These are phyloP conservation scores for Penicillium sp. DNA, from an alignment of 2,329 filamentous ascomycete species.

Conservation along the genomic window DNA sequence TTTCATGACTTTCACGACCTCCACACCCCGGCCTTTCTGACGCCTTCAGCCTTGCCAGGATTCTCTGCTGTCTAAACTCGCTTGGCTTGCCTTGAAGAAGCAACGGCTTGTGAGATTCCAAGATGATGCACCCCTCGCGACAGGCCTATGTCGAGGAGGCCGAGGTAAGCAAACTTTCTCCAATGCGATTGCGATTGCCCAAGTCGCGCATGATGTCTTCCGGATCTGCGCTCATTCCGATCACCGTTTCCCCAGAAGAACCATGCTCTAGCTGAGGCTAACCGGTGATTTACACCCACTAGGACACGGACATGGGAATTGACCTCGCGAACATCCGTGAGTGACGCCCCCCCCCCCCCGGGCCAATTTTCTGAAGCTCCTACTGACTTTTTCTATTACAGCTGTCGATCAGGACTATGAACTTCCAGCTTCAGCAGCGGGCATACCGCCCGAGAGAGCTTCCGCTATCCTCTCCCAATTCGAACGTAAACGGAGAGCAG, in stretches of 20 bases:
- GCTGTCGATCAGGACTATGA: constrained; percentile 81
- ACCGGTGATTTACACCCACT: no score
- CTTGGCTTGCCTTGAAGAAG: constrained; percentile 5
- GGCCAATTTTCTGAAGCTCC: neutral
- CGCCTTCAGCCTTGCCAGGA: neutral
- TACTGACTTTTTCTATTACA: constrained; percentile 28
- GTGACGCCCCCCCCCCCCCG: constrained; percentile 38
- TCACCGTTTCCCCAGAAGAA: no score
- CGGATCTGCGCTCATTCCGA: no score
- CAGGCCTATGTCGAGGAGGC: constrained; percentile 91
- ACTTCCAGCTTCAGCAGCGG: constrained; percentile 62
- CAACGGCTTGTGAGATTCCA: constrained; percentile 21
- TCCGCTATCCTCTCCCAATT: constrained; percentile 85
- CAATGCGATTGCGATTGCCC: no score
- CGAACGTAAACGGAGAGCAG: constrained; percentile 83
- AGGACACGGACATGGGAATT: constrained; percentile 59
- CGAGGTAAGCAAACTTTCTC: constrained; percentile 67
- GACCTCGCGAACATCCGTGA: constrained; percentile 63
- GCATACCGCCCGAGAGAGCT: constrained; percentile 74
- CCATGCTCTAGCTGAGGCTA: no score
- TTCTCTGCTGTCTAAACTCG: neutral
- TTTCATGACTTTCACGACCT: no score
- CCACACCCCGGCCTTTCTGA: no score
- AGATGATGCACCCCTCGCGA: constrained; percentile 76
- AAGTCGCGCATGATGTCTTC: no score